phyloP scores from a whole-genome alignment of 192 early-diverging fungal species.

The Glomus cerebriforme region DNA sequence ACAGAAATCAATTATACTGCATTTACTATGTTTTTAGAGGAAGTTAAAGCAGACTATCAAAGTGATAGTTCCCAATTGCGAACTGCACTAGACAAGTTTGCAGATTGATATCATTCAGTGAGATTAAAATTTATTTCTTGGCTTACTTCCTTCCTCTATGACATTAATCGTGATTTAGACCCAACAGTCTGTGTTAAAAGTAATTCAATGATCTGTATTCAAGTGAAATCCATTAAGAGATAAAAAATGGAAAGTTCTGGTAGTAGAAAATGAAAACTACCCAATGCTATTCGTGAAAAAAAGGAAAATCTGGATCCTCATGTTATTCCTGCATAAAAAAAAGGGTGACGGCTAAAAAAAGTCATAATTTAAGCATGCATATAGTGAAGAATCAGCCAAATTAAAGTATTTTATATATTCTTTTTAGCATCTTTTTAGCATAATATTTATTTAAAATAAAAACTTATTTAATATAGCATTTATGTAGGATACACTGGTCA shows the following conservation, averaged over 20 bases:
- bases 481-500: no score
- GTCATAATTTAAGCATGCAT: no score
- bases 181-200: neutral
- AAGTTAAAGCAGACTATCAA: neutral
- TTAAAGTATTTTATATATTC: no score
- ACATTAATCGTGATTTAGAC: no score
- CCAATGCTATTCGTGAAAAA: neutral
- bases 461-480: no score
- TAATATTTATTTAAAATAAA: no score
- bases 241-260: neutral
- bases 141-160: neutral
- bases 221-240: neutral
- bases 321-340: slow-evolving; percentile 8
- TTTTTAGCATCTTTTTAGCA: no score
- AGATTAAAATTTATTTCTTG: neutral
- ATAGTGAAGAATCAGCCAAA: no score
- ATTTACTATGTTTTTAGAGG: neutral
- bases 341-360: no score
- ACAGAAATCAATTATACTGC: neutral
- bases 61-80: neutral
- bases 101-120: neutral
- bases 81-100: neutral
- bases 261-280: no score
- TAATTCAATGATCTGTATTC: neutral
- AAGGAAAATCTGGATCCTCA: slow-evolving; percentile 5